Evolutionary conservation across 164 flowering plant genomes (phyloP).

Genomic region (Sextonia rubra): DNA sequence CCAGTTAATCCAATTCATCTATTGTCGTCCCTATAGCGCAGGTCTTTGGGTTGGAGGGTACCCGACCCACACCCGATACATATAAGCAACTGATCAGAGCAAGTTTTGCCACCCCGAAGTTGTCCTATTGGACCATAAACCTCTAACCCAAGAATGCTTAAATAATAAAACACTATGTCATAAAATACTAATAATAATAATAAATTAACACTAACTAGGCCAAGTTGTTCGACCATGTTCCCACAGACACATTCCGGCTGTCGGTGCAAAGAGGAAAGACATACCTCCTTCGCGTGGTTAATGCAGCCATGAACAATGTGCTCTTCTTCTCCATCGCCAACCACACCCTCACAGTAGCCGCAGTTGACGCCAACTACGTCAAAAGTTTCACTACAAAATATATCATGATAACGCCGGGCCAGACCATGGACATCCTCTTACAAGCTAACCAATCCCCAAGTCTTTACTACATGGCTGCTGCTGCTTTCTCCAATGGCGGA

Average conservation of each 20-base stretch:
- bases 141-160: too few species aligned
- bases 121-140: too few species aligned
- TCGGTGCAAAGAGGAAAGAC: constrained; percentile 11
- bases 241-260: constrained; percentile 10
- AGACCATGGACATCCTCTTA: constrained; percentile 23
- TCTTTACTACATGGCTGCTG: constrained; percentile 32
- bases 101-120: too few species aligned
- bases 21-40: too few species aligned
- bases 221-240: not conserved
- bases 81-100: too few species aligned
- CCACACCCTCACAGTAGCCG: constrained; percentile 17
- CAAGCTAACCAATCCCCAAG: constrained; percentile 14
- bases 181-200: too few species aligned
- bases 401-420: constrained; percentile 25
- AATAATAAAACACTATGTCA: too few species aligned
- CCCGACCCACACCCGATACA: too few species aligned
- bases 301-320: constrained; percentile 15
- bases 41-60: too few species aligned
- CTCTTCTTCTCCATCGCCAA: constrained; percentile 20
- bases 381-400: constrained; percentile 14
- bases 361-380: constrained; percentile 13
- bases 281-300: constrained; percentile 18
- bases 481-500: constrained; percentile 13
- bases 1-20: too few species aligned
- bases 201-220: too few species aligned